A percentile compares a stretch with the other conserved stretches of the same genome.
Conservation (phyloP, 495 filamentous ascomycete species). For the Jackrogersella multiformis region DNA sequence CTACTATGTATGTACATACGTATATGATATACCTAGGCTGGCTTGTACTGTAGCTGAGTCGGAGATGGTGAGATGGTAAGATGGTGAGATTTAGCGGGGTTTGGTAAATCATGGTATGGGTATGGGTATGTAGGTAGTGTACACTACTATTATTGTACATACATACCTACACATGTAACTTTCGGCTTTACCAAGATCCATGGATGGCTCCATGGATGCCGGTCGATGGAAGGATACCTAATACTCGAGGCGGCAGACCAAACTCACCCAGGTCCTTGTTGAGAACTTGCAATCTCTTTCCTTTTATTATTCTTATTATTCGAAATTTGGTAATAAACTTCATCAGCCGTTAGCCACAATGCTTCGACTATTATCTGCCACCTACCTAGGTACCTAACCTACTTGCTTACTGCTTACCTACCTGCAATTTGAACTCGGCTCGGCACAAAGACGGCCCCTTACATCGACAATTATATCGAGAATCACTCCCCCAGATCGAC, state of each 20-base stretch:
- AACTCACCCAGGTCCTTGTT: conserved; percentile 29
- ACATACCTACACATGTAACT: conserved; percentile 27
- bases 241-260: conserved; percentile 27
- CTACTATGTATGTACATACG: conserved; percentile 4
- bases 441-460: conserved; percentile 32
- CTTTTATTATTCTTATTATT: conserved; percentile 31
- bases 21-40: background rate
- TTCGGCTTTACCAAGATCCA: conserved; percentile 39
- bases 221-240: conserved; percentile 32
- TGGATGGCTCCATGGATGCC: conserved; percentile 33
- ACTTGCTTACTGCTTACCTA: background rate
- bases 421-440: conserved; percentile 6
- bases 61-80: conserved; percentile 6
- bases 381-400: background rate
- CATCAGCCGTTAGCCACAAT: conserved; percentile 14
- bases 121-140: too few species aligned
- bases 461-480: conserved; percentile 21
- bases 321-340: conserved; percentile 25
- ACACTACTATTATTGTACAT: too few species aligned
- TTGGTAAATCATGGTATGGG: too few species aligned
- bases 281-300: conserved; percentile 24
- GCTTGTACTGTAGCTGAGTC: background rate
- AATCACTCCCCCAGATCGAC: conserved; percentile 34
- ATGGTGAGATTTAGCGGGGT: conserved; percentile 42
- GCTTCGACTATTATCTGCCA: background rate